Evolutionary conservation across 1,284 basidiomycete species (phyloP), one percentile per base, ranked within the genome.

Genomic region (Ustanciosporium gigantosporum): DNA sequence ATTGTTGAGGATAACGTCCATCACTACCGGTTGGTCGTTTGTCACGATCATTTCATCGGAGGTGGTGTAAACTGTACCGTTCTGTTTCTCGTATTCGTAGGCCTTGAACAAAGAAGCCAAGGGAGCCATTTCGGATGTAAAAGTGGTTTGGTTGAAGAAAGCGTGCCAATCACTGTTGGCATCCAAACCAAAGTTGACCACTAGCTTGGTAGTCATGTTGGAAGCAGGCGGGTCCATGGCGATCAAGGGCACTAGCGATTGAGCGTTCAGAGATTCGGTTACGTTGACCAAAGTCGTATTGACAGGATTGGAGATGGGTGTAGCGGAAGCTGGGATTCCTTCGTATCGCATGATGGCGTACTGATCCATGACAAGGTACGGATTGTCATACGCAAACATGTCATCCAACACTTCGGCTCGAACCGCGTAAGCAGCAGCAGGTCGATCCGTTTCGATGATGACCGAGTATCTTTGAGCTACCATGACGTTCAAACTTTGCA

Each of bases 391-490:
- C 21, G 46, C 42, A 31, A 70, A 70, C 77, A 70, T 83, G 74
- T 80, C 81, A 79, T 70, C 79, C 80, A 46, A 75, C 74, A 45
- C 73, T 72, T 65, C 74, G 45, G 45, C 71, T 14, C 65, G 64
- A 16, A 70, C 77, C 36, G 49, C 77, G 37, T 47, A 78, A 17
- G 51, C 73, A 25, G 32, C 72, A 36, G 37, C 41, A 23, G 59
- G 38, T 8, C 46, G 36, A 27, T 64, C 53, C 5, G 62, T 57
- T 29, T 51, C 57, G 21, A 83, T 59, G n/a, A 83, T 69, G 36
- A 82, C 82, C 23, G 80, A 81, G 59, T 82, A 82, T 17, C 82
- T 69, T 68, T 83, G 82, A 5, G 81, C 81, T 16, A 82, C 78
- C 35, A 80, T 78, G 38, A 82, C 45, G 11, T 72, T 76, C 34